Conservation (phyloP, 2,329 filamentous ascomycete genomes). For the Beauveria scarabaeidicola region DNA sequence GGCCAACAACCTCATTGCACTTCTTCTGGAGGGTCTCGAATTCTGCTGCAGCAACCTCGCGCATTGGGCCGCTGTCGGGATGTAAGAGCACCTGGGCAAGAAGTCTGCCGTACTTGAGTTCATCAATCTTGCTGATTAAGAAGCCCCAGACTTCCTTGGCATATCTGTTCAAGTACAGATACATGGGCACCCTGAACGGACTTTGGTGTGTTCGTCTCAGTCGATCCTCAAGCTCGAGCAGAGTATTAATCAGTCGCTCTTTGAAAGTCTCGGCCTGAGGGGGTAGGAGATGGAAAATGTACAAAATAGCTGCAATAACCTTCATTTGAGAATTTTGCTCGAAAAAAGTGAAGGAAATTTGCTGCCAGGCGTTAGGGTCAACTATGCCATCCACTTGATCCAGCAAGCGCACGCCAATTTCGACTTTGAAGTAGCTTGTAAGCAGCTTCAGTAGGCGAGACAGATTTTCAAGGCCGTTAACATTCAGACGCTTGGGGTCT, state of each 20-base stretch:
- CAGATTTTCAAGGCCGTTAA: slow-evolving; percentile 83
- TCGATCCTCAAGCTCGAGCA: slow-evolving; percentile 79
- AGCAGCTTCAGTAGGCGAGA: slow-evolving; percentile 82
- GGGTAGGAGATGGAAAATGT: slow-evolving; percentile 94
- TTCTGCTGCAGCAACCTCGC: slow-evolving; percentile 66
- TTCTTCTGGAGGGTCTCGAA: slow-evolving; percentile 62
- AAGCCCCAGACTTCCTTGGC: slow-evolving; percentile 78
- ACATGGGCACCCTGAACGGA: slow-evolving; percentile 82
- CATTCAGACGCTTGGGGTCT: slow-evolving; percentile 81
- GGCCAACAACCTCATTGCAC: slow-evolving; percentile 53
- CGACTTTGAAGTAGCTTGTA: slow-evolving; percentile 98
- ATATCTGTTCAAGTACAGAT: slow-evolving; percentile 90
- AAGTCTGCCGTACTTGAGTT: slow-evolving; percentile 82
- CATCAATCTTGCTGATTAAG: slow-evolving; percentile 69
- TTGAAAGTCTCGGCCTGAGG: slow-evolving; percentile 86
- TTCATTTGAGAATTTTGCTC: slow-evolving; percentile 92
- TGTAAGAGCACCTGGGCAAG: slow-evolving; percentile 79
- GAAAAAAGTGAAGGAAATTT: slow-evolving; percentile 88
- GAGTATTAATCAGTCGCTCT: slow-evolving; percentile 77
- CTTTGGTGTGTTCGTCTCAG: slow-evolving; percentile 82
- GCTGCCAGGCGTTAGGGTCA: slow-evolving; percentile 70
- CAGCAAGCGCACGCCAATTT: slow-evolving; percentile 86
- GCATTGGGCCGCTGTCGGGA: slow-evolving; percentile 62
- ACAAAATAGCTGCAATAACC: slow-evolving; percentile 87
- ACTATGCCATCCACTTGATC: slow-evolving; percentile 91